Evolutionary conservation across 345 rosid species (phyloP).

Genomic region (Conringia planisiliqua): DNA sequence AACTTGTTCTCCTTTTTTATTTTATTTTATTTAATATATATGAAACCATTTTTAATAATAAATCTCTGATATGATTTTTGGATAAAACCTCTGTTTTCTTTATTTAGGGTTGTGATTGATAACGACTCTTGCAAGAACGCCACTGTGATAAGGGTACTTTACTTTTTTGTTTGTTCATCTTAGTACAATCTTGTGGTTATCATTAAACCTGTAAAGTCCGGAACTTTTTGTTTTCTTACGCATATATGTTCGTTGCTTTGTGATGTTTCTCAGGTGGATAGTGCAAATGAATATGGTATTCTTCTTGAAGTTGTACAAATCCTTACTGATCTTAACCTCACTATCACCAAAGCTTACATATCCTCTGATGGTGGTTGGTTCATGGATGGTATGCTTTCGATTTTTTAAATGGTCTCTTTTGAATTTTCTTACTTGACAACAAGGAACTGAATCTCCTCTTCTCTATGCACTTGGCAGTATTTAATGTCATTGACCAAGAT

Average conservation of each 20-base stretch:
- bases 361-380: slow-evolving; percentile 98
- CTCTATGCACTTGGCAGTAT: slow-evolving; percentile 43
- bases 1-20: not conserved
- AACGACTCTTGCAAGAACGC: slow-evolving; percentile 86
- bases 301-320: slow-evolving; percentile 95
- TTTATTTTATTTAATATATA: not conserved
- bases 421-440: not conserved
- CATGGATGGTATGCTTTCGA: slow-evolving; percentile 75
- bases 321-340: slow-evolving; percentile 88
- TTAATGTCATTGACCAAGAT: slow-evolving; percentile 82
- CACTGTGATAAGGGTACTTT: slow-evolving; percentile 66
- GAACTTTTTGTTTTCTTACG: not conserved
- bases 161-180: slow-evolving; percentile 16
- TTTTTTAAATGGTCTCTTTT: not conserved
- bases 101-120: slow-evolving; percentile 86
- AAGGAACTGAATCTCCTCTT: not conserved
- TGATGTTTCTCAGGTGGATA: slow-evolving; percentile 63
- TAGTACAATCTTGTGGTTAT: not conserved
- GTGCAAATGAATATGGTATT: slow-evolving; percentile 90
- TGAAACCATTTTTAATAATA: not conserved
- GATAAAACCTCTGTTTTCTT: not conserved
- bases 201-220: slow-evolving; percentile 2
- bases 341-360: slow-evolving; percentile 79
- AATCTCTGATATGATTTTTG: slow-evolving; percentile 3
- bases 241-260: not conserved